phyloP scores from a whole-genome alignment of 2,329 filamentous ascomycete species.

The Colletotrichum simmondsii region DNA sequence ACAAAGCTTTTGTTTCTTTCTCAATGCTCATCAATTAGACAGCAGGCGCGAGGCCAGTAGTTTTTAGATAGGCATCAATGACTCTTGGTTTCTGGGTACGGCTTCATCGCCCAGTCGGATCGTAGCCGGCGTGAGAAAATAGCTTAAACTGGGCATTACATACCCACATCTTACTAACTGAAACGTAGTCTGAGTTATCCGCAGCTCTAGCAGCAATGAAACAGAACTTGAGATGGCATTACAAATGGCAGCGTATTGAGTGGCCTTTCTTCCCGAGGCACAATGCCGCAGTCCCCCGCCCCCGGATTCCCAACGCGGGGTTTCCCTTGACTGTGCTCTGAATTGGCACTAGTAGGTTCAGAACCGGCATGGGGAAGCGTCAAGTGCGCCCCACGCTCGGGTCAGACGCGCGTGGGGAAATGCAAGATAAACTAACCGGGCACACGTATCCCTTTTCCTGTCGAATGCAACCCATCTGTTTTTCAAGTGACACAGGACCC shows the following conservation, averaged over 20 bases:
- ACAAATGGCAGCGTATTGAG: background rate
- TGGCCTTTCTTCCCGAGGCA: slow-evolving; percentile 9
- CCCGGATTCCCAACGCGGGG: slow-evolving; percentile 20
- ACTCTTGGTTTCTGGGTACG: too few relatives aligned
- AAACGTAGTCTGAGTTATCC: background rate
- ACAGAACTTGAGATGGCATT: background rate
- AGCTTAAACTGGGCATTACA: background rate
- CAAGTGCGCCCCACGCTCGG: slow-evolving; percentile 1
- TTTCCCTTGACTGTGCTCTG: background rate
- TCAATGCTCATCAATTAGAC: too few relatives aligned
- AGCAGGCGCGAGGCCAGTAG: too few relatives aligned
- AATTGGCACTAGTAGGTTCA: background rate
- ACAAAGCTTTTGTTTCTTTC: too few relatives aligned
- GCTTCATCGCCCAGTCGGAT: background rate
- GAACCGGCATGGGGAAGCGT: background rate
- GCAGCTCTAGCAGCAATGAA: background rate
- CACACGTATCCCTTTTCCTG: background rate
- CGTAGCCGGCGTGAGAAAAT: background rate
- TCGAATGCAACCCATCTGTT: background rate
- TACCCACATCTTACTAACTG: background rate
- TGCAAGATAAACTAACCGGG: slow-evolving; percentile 6
- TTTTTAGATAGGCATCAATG: too few relatives aligned
- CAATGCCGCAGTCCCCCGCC: slow-evolving; percentile 18
- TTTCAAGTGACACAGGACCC: background rate
- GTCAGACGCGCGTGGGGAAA: slow-evolving; percentile 2